Evolutionary conservation across 805 yeast genomes (phyloP).

Genomic region (Torulaspora microellipsoides): DNA sequence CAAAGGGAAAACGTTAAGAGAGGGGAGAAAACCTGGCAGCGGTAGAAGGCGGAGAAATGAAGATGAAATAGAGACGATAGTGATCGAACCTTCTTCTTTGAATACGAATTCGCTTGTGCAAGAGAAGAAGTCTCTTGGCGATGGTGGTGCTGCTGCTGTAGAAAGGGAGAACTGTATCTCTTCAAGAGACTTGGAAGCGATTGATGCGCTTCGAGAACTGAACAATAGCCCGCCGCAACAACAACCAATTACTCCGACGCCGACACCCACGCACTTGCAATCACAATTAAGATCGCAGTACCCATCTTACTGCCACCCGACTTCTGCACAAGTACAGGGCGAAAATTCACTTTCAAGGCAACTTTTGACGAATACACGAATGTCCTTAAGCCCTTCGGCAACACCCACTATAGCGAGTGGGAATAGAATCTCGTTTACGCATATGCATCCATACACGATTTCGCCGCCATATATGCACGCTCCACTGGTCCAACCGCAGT

Average conservation of each 20-base stretch:
- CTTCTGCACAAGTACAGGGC: no score
- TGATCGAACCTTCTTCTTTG: no score
- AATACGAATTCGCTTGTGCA: no score
- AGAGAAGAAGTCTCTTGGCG: no score
- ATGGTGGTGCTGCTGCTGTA: neutral
- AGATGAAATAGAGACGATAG: neutral
- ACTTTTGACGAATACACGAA: slow-evolving; percentile 6
- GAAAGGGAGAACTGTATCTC: slow-evolving; percentile 4
- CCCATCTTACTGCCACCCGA: neutral
- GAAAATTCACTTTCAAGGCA: slow-evolving; percentile 1
- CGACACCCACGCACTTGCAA: slow-evolving; percentile 3
- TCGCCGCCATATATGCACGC: slow-evolving; percentile 7
- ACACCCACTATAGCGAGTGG: neutral
- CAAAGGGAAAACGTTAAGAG: slow-evolving; percentile 31
- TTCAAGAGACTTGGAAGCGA: slow-evolving; percentile 26
- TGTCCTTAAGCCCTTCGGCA: slow-evolving; percentile 5
- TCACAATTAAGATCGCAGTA: neutral
- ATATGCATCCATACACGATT: slow-evolving; percentile 3
- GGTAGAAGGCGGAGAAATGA: slow-evolving; percentile 27
- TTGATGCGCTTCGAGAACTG: slow-evolving; percentile 27
- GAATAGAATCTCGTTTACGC: neutral
- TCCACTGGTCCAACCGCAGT: slow-evolving; percentile 6
- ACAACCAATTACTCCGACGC: slow-evolving; percentile 11
- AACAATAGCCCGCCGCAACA: slow-evolving; percentile 23
- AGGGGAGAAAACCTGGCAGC: slow-evolving; percentile 35